phyloP scores from a whole-genome alignment of 1,284 basidiomycete species.

The Tausonia pullulans region DNA sequence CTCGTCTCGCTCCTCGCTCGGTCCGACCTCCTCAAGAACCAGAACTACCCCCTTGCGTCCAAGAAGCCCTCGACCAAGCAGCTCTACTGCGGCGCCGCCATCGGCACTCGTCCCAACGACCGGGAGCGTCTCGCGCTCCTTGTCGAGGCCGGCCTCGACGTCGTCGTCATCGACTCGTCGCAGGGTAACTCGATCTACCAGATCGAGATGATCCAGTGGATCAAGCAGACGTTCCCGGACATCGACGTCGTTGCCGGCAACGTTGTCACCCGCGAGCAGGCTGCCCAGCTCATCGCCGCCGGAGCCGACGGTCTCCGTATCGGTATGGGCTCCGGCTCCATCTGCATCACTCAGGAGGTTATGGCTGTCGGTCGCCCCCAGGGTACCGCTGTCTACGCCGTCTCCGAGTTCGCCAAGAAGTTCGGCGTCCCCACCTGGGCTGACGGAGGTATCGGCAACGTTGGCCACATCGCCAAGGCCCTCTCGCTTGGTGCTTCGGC shows the following conservation, averaged over 20 bases:
- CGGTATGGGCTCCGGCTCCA: constrained; percentile 96
- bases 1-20: constrained; percentile 83
- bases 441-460: constrained; percentile 93
- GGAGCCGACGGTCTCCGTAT: constrained; percentile 90
- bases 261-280: constrained; percentile 95
- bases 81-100: constrained; percentile 91
- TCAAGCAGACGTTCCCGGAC: constrained; percentile 72
- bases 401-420: constrained; percentile 81
- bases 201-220: constrained; percentile 90
- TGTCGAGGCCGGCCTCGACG: constrained; percentile 89
- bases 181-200: constrained; percentile 95
- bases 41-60: constrained; percentile 89
- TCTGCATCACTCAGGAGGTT: constrained; percentile 99
- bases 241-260: constrained; percentile 94
- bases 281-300: constrained; percentile 82
- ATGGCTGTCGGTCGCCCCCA: constrained; percentile 99
- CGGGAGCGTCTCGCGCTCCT: constrained; percentile 73
- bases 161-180: constrained; percentile 89
- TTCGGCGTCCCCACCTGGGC: constrained; percentile 97
- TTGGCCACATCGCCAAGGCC: constrained; percentile 97
- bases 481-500: constrained; percentile 84
- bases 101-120: constrained; percentile 87
- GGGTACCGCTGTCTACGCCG: constrained; percentile 89
- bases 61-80: constrained; percentile 90
- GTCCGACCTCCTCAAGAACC: constrained; percentile 95